Evolutionary conservation across 2,329 filamentous ascomycete species (phyloP).

Genomic region (Ilyonectria robusta): DNA sequence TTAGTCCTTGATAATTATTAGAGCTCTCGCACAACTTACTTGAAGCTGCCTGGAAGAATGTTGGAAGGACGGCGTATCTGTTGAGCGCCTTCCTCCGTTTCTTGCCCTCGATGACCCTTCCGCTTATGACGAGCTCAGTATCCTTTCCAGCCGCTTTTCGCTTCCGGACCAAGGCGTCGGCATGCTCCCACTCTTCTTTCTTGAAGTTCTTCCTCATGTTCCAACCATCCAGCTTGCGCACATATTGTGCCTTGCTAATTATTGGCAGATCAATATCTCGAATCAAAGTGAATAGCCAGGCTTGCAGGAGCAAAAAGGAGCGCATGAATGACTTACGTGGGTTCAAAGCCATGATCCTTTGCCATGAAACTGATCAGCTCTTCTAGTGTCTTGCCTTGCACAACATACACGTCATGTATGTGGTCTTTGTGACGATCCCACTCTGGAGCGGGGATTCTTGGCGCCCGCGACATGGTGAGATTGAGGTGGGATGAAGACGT

Average conservation of each 20-base stretch:
- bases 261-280: background rate
- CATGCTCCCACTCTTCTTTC: constrained; percentile 17
- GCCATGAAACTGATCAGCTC: constrained; percentile 24
- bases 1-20: background rate
- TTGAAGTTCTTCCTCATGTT: constrained; percentile 24
- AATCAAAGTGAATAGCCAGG: background rate
- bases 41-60: background rate
- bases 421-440: constrained; percentile 18
- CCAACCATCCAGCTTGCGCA: constrained; percentile 20
- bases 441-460: accelerated
- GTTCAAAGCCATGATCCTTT: background rate
- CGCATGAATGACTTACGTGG: constrained; percentile 2
- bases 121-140: constrained; percentile 11
- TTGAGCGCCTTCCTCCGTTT: constrained; percentile 12
- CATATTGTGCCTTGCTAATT: constrained; percentile 20
- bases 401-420: constrained; percentile 16
- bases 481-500: background rate
- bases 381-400: constrained; percentile 20
- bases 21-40: background rate
- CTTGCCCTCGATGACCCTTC: background rate
- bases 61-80: constrained; percentile 3
- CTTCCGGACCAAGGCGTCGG: background rate
- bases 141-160: constrained; percentile 5
- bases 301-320: background rate
- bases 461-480: constrained; percentile 14